Conservation (phyloP, 768 basidiomycete species). For the Panaeolus papilionaceus region DNA sequence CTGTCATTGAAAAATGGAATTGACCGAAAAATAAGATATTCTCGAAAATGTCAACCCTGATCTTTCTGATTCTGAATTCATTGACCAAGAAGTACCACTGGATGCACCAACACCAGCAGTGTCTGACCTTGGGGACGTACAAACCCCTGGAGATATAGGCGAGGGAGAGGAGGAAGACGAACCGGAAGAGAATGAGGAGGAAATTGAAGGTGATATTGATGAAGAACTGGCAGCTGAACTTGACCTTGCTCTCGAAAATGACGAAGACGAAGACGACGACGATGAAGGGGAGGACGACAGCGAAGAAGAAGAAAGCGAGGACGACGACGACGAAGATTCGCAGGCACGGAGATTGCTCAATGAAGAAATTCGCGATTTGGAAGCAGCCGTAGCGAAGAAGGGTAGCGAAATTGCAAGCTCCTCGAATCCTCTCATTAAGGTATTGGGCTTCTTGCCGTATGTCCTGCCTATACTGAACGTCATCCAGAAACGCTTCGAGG, state of each 20-base stretch:
- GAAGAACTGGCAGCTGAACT: conserved; percentile 90
- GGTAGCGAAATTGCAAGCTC: conserved; percentile 81
- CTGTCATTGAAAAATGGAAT: not conserved
- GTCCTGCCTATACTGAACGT: not conserved
- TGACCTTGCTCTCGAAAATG: conserved; percentile 79
- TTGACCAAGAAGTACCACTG: conserved; percentile 70
- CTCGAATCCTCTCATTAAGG: conserved; percentile 87
- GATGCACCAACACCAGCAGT: conserved; percentile 76
- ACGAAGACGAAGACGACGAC: conserved; percentile 67
- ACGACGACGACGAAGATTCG: conserved; percentile 81
- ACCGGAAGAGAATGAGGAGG: conserved; percentile 64
- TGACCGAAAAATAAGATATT: conserved; percentile 55
- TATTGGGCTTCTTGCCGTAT: conserved; percentile 30
- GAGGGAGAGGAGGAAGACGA: conserved; percentile 65
- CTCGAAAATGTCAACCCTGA: conserved; percentile 93
- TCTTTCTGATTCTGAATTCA: conserved; percentile 87
- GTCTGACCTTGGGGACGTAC: conserved; percentile 68
- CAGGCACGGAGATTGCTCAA: conserved; percentile 82
- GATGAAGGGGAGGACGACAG: conserved; percentile 70
- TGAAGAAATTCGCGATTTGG: conserved; percentile 89
- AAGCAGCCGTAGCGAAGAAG: conserved; percentile 89
- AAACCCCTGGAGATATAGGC: conserved; percentile 62
- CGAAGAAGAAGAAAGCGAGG: conserved; percentile 70
- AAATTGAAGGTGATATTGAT: conserved; percentile 82
- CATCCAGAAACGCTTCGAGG: conserved; percentile 87